Evolutionary conservation across 106 monocot genomes (phyloP).

Genomic region (Dioscorea dumetorum): DNA sequence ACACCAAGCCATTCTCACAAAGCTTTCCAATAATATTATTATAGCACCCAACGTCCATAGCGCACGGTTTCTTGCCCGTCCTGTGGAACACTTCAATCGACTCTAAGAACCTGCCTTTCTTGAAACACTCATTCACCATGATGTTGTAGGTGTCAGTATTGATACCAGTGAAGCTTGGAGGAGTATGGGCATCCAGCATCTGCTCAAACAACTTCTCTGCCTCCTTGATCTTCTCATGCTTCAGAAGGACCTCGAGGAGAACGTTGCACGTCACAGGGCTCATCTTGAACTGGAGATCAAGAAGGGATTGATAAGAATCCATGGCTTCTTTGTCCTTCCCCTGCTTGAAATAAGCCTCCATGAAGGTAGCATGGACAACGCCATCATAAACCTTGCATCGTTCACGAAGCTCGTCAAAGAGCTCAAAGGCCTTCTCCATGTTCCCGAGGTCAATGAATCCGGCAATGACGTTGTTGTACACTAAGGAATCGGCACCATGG

Average conservation of each 20-base stretch:
- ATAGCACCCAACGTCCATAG: conserved; percentile 80
- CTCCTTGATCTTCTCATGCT: conserved; percentile 67
- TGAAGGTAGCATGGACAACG: conserved; percentile 70
- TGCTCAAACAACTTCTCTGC: conserved; percentile 54
- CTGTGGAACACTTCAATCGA: conserved; percentile 78
- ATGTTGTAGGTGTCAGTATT: conserved; percentile 84
- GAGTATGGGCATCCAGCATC: conserved; percentile 65
- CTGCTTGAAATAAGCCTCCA: conserved; percentile 80
- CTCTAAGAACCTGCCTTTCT: conserved; percentile 52
- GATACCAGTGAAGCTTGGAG: conserved; percentile 47
- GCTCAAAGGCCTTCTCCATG: conserved; percentile 73
- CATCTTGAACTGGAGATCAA: conserved; percentile 87
- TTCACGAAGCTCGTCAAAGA: conserved; percentile 79
- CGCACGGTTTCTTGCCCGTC: conserved; percentile 50
- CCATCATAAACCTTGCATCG: conserved; percentile 87
- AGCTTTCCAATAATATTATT: conserved; percentile 92
- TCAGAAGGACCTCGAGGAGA: conserved; percentile 54
- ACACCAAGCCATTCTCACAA: conserved; percentile 52
- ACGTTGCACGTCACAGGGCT: conserved; percentile 61
- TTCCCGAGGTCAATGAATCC: conserved; percentile 71
- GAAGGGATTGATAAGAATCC: conserved; percentile 77
- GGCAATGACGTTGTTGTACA: conserved; percentile 79
- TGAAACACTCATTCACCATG: conserved; percentile 87
- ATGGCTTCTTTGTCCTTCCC: conserved; percentile 94
- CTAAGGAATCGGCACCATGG: conserved; percentile 89